Conservation (phyloP, 31 red algal genomes). For the Bonnemaisonia californica region DNA sequence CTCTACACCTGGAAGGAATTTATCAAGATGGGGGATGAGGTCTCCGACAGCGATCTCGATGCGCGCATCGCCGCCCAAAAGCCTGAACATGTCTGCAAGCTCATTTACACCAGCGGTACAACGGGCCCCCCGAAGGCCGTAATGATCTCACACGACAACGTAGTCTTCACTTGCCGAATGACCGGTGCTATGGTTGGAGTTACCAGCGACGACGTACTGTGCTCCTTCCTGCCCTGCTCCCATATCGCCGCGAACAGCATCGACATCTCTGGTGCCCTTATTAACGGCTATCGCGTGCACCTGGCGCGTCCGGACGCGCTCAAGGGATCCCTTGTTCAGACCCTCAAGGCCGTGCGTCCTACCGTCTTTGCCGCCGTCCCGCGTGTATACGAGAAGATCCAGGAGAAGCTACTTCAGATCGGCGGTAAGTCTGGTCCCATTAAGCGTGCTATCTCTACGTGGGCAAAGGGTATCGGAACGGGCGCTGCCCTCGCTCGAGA, state of each 20-base stretch:
- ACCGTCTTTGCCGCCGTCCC: conserved; percentile 87
- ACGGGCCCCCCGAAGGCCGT: conserved; percentile 92
- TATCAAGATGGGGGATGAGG: conserved; percentile 24
- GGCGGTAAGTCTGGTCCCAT: conserved; percentile 30
- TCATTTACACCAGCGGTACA: conserved; percentile 92
- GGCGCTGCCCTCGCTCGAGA: conserved; percentile 42
- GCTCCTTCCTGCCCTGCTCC: conserved; percentile 52
- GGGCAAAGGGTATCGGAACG: conserved; percentile 63
- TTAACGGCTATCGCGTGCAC: conserved; percentile 45
- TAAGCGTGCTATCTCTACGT: conserved; percentile 39
- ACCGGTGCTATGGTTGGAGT: conserved; percentile 12
- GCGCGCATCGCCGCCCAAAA: conserved; percentile 14
- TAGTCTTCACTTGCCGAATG: conserved; percentile 43
- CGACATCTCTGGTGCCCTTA: conserved; percentile 60
- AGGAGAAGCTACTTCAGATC: conserved; percentile 65
- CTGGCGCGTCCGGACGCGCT: conserved; percentile 78
- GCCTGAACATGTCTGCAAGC: conserved; percentile 62
- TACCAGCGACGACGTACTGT: conserved; percentile 23
- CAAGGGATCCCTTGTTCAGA: conserved; percentile 66
- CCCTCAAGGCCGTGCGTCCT: conserved; percentile 78
- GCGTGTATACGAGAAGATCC: conserved; percentile 92
- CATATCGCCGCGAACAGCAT: conserved; percentile 66
- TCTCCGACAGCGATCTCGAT: conserved; percentile 37
- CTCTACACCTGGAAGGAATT: conserved; percentile 72
- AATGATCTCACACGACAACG: conserved; percentile 89